Evolutionary conservation across 257 asterid species (phyloP), one percentile per base, ranked within the genome.

Genomic region (Solanum lycopersicoides): DNA sequence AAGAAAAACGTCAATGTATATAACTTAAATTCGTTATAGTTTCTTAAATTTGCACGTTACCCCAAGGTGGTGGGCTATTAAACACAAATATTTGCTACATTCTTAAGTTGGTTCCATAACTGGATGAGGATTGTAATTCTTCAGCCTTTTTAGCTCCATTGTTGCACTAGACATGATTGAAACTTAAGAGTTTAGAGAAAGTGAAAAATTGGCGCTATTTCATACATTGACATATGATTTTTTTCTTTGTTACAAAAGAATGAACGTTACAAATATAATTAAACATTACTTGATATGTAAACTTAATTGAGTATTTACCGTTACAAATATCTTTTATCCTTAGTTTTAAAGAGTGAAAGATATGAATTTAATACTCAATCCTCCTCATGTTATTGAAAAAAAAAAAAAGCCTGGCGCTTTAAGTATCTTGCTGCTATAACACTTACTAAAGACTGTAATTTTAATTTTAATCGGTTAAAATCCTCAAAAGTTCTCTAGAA

Each of bases 11-110:
- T 73, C 86, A 2, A 0, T 12, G 0, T 13, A 66, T 47, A 75
- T 35, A 73, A 56, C 11, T 60, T 41, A 72, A 74, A 80, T n/a
- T n/a, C 23, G 1, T n/a, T 4, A 10, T 28, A 6, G 11, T 9
- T 66, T 60, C 34, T n/a, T 16, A 77, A 60, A 14, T 50, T 59
- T 30, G 23, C 53, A 88, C 90, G 60, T n/a, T 14, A 94, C 98
- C 14, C 93, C 89, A 86, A 50, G 98, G 95, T 73, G 98, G 98
- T 59, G 98, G 96, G 74, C 98, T 95, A 88, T 93, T 95, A n/a
- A 88, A 95, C 87, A 90, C 98, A n/a, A 95, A 73, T 90, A 95
- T 80, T 94, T n/a, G n/a, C 93, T 50, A 95, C 91, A 85, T 92
- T 94, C 5, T 95, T 93, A 6, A 95, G 92, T 88, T 94, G n/a